Percentiles rank a stretch among this genome's conserved stretches.
Conservation (phyloP, 2,329 filamentous ascomycete species). For the Penicillium sp. region DNA sequence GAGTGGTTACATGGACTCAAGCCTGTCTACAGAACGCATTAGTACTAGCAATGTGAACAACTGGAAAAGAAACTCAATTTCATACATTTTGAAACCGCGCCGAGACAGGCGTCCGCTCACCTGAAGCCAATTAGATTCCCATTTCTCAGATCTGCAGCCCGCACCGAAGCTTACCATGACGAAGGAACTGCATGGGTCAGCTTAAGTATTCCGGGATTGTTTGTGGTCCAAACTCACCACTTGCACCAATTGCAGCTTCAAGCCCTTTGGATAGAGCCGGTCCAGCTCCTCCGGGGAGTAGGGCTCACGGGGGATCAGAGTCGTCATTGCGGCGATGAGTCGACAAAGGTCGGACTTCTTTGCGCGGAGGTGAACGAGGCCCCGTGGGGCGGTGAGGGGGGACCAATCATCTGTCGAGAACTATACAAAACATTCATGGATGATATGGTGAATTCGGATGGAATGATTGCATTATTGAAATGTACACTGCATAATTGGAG, state of each 20-base stretch:
- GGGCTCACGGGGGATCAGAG: constrained; percentile 63
- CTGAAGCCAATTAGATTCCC: constrained; percentile 30
- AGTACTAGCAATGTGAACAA: constrained; percentile 6
- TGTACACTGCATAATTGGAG: too few species aligned
- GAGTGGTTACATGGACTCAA: constrained; percentile 43
- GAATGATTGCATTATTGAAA: not conserved
- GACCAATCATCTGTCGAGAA: not conserved
- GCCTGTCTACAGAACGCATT: constrained; percentile 39
- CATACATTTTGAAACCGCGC: constrained; percentile 75
- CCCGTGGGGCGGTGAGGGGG: constrained; percentile 17
- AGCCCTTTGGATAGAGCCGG: constrained; percentile 68
- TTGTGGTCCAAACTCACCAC: constrained; percentile 48
- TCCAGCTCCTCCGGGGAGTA: constrained; percentile 77
- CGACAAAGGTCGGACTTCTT: constrained; percentile 6
- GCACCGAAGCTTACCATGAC: constrained; percentile 56
- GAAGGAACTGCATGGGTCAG: constrained; percentile 51
- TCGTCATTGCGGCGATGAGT: constrained; percentile 58
- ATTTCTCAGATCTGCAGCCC: constrained; percentile 2
- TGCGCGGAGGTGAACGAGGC: constrained; percentile 7
- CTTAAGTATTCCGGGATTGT: constrained; percentile 1
- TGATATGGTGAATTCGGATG: not conserved
- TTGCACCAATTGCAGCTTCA: constrained; percentile 86
- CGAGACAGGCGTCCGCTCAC: constrained; percentile 74
- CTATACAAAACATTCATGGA: not conserved
- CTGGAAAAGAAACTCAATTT: too few species aligned